Percentiles rank a stretch among this genome's conserved stretches.
Conservation (phyloP, 768 basidiomycete genomes). For the Pulveroboletus sp. region DNA sequence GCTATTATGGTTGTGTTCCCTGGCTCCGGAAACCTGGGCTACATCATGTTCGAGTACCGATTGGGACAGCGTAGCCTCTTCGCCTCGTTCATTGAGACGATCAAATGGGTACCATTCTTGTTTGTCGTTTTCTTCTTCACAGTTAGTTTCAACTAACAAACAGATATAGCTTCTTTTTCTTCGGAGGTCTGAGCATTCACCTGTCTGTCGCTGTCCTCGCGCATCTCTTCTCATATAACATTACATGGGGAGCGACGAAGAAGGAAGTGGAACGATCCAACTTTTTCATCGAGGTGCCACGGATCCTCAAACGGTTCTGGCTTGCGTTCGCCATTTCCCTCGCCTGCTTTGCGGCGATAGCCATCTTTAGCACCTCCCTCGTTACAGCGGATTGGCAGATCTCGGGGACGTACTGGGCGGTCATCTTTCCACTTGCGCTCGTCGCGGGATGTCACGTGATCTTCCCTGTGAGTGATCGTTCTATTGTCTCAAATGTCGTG, state of each 20-base stretch:
- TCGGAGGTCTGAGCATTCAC: slow-evolving; percentile 52
- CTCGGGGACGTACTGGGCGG: slow-evolving; percentile 60
- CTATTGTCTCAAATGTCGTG: background rate
- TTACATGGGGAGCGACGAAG: slow-evolving; percentile 57
- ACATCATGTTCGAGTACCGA: slow-evolving; percentile 67
- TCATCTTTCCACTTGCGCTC: slow-evolving; percentile 70
- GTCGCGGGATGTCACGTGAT: slow-evolving; percentile 64
- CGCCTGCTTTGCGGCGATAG: slow-evolving; percentile 47
- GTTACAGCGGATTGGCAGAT: slow-evolving; percentile 67
- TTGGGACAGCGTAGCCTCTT: slow-evolving; percentile 40
- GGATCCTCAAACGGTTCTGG: slow-evolving; percentile 78
- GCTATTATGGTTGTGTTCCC: slow-evolving; percentile 70
- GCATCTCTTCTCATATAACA: slow-evolving; percentile 58
- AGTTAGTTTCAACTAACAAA: background rate
- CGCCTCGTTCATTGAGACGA: slow-evolving; percentile 21
- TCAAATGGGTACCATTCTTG: slow-evolving; percentile 36
- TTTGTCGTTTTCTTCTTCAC: background rate
- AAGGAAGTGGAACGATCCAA: slow-evolving; percentile 88
- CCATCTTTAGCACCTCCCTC: slow-evolving; percentile 46
- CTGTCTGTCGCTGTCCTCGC: slow-evolving; percentile 50
- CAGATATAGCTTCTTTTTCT: slow-evolving; percentile 45
- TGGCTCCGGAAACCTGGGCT: slow-evolving; percentile 68
- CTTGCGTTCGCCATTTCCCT: slow-evolving; percentile 55
- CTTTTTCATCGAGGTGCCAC: slow-evolving; percentile 87
- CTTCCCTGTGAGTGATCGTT: slow-evolving; percentile 57